phyloP scores from a whole-genome alignment of 805 yeast species.

The Myxozyma monticola region DNA sequence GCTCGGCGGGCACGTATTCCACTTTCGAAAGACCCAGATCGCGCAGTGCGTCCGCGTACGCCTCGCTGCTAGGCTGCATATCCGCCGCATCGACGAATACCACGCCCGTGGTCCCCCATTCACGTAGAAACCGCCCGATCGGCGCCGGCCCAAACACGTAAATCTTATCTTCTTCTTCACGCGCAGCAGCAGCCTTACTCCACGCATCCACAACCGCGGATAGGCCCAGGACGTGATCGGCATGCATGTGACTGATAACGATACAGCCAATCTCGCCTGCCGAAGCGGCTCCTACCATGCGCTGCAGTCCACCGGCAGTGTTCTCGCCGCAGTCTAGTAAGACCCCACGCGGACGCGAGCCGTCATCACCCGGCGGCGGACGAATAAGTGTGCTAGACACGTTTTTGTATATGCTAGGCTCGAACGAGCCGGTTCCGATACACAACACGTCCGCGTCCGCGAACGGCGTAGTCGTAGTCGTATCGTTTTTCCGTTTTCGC shows the following conservation, averaged over 20 bases:
- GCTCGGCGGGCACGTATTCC: background rate
- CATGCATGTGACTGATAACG: conserved; percentile 87
- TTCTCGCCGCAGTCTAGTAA: conserved; percentile 93
- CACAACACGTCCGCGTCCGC: too few relatives aligned
- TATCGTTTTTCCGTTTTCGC: too few relatives aligned
- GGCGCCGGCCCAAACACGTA: conserved; percentile 62
- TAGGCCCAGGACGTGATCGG: conserved; percentile 92
- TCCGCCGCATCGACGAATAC: conserved; percentile 5
- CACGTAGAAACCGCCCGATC: background rate
- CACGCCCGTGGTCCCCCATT: background rate
- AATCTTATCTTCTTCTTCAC: conserved; percentile 40
- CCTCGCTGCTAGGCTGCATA: background rate
- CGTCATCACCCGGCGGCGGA: conserved; percentile 42
- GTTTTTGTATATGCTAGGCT: conserved; percentile 81
- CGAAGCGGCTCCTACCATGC: conserved; percentile 56
- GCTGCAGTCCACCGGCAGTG: conserved; percentile 67
- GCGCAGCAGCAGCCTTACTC: conserved; percentile 37
- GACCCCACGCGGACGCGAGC: too few relatives aligned
- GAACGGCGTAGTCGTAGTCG: too few relatives aligned
- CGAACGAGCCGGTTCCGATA: conserved; percentile 89
- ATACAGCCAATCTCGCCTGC: conserved; percentile 58
- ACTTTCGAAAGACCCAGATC: background rate
- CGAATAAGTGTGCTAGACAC: conserved; percentile 79
- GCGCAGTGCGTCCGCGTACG: background rate
- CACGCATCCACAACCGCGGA: conserved; percentile 58